A percentile compares a stretch with the other conserved stretches of the same genome.
Evolutionary conservation across 2,329 filamentous ascomycete genomes (phyloP).

Genomic region (Neofusicoccum ribis): DNA sequence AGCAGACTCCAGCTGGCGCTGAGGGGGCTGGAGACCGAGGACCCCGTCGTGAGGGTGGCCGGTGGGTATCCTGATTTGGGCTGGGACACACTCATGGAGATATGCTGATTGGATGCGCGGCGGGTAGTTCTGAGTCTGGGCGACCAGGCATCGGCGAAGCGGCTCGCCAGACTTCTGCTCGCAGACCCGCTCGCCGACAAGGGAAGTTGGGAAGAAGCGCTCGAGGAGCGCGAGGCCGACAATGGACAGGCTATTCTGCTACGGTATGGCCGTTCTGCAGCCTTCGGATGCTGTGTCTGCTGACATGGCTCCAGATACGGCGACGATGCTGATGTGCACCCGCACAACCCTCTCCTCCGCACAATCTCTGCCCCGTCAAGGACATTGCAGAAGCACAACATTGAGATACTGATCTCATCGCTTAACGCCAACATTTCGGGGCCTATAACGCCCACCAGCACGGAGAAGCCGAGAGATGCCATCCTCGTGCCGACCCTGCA

Average conservation of each 20-base stretch:
- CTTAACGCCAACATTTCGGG: constrained; percentile 47
- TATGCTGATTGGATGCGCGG: not conserved
- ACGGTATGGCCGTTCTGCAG: constrained; percentile 31
- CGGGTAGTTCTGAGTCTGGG: constrained; percentile 51
- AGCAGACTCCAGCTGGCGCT: constrained; percentile 71
- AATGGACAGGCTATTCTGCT: constrained; percentile 44
- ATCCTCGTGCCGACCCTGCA: constrained; percentile 75
- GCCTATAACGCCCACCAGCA: constrained; percentile 28
- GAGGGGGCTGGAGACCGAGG: constrained; percentile 59
- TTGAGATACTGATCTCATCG: constrained; percentile 64
- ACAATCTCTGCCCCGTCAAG: constrained; percentile 66
- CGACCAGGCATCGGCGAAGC: constrained; percentile 57
- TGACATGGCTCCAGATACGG: constrained; percentile 50
- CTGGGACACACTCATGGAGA: constrained; percentile 17
- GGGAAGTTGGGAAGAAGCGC: constrained; percentile 45
- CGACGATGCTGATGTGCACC: constrained; percentile 48
- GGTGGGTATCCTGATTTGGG: constrained; percentile 38
- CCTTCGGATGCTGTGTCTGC: not conserved
- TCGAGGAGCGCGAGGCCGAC: constrained; percentile 33
- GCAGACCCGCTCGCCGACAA: constrained; percentile 47
- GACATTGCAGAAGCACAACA: constrained; percentile 58
- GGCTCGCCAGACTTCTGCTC: constrained; percentile 63
- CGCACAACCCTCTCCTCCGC: constrained; percentile 55
- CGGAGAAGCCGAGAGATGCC: constrained; percentile 58
- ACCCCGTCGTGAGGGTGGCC: constrained; percentile 57